These are phyloP conservation scores for Scedosporium aurantiacum DNA, from an alignment of 2,329 filamentous ascomycete species.

Conservation along the genomic window DNA sequence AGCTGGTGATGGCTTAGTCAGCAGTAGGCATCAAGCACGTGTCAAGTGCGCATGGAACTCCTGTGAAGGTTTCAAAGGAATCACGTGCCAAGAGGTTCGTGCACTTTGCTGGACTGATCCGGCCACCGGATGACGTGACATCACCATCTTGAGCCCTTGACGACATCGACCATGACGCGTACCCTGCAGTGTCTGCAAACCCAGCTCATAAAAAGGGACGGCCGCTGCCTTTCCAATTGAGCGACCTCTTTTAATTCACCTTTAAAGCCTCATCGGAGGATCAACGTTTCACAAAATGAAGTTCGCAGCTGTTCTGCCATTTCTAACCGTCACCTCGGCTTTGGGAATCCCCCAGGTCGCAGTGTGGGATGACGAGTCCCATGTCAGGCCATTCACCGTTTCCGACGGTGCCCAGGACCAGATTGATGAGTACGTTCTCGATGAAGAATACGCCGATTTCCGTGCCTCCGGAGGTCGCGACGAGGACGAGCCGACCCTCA, in stretches of 20 bases:
- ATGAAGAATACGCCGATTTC: not conserved
- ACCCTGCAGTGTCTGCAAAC: too few species aligned
- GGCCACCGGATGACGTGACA: not conserved
- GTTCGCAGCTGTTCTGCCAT: not conserved
- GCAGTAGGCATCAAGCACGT: too few species aligned
- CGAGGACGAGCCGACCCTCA: slow-evolving; percentile 46
- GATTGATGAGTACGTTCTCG: not conserved
- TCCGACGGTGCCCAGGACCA: not conserved
- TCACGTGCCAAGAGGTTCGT: too few species aligned
- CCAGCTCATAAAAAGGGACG: not conserved
- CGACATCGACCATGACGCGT: not conserved
- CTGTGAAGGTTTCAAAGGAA: too few species aligned
- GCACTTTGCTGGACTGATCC: not conserved
- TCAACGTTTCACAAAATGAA: not conserved
- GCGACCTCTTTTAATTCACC: not conserved
- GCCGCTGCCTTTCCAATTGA: not conserved
- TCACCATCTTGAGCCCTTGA: not conserved
- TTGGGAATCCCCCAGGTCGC: not conserved
- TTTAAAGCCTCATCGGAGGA: not conserved
- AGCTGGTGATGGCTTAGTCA: too few species aligned
- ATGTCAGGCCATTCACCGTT: not conserved
- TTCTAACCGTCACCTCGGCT: not conserved
- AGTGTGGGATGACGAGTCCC: not conserved
- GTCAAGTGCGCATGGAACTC: too few species aligned
- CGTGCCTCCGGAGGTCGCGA: slow-evolving; percentile 7